Evolutionary conservation across 2,329 filamentous ascomycete species (phyloP), one percentile per base, ranked within the genome.

Genomic region (Fusarium coffeatum): DNA sequence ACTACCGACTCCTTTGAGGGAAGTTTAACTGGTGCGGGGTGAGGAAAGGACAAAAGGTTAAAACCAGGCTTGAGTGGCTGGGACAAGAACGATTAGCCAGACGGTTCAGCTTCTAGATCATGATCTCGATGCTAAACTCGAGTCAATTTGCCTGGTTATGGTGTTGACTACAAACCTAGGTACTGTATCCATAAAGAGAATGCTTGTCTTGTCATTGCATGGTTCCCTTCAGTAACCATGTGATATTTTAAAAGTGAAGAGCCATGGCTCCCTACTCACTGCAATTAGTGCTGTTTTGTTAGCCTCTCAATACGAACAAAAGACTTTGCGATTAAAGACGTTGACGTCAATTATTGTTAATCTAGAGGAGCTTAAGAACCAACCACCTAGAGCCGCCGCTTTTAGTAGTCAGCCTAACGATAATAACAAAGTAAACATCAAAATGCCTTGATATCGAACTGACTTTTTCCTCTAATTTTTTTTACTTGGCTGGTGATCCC

Each of bases 21-120:
- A 37, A 54, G 69, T 62, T 64, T 68, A 57, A 61, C 48, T 50
- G 48, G 64, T 68, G 72, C 63, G 62, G 72, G 72, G 63, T 42
- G 50, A 49, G 40, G 37, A 41, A 25, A 42, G 20, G 22, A 20
- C 18, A 40, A 20, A 37, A 27, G 23, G 18, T 30, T 32, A 20
- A 22, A 45, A 25, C 30, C 18, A 28, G 50, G 23, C 34, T 37
- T 37, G 34, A 43, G 55, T 55, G 62, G 63, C 43, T 66, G 65
- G 61, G 32, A 46, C 13, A 51, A 27, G 11, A 34, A 50, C 22
- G 34, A 63, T 50, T 56, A 69, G 68, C 64, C 43, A 51, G n/a
- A 20, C 40, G 32, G 18, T 41, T 27, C 13, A 41, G 34, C 15
- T 41, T 51, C 20, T 23, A 22, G 18, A 5, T 27, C 47, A 42